phyloP scores from a whole-genome alignment of 1,284 basidiomycete genomes.

The Phellopilus nigrolimitatus region DNA sequence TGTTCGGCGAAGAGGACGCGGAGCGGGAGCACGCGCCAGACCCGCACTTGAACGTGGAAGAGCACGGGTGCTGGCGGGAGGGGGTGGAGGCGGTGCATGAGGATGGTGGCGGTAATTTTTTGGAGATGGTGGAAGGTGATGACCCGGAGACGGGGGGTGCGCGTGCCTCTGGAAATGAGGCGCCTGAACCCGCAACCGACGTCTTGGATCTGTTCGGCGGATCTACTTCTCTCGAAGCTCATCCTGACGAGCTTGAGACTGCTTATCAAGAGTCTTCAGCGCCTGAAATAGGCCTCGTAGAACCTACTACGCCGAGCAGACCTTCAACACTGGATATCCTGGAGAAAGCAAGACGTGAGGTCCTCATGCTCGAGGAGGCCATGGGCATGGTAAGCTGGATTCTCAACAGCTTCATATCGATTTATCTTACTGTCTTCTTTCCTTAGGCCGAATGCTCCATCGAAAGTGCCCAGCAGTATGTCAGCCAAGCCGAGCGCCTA shows the following conservation, averaged over 20 bases:
- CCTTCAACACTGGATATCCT: constrained; percentile 1
- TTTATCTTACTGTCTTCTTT: not conserved
- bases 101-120: constrained; percentile 3
- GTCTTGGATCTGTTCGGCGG: not conserved
- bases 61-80: constrained; percentile 7
- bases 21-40: constrained; percentile 29
- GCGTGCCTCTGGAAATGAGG: not conserved
- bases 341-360: constrained; percentile 4
- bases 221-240: not conserved
- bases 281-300: no score
- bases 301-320: no score
- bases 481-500: constrained; percentile 10
- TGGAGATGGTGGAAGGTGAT: constrained; percentile 7
- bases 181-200: not conserved
- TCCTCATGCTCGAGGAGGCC: constrained; percentile 5
- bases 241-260: no score
- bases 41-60: constrained; percentile 7
- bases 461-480: constrained; percentile 9
- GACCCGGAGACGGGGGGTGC: not conserved
- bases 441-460: constrained; percentile 8
- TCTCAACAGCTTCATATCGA: not conserved
- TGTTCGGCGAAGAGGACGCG: constrained; percentile 28
- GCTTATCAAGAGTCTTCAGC: not conserved
- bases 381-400: constrained; percentile 6
- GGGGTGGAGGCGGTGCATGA: constrained; percentile 9